Conservation (phyloP, 2,329 filamentous ascomycete species). For the Xylariaceae sp. region DNA sequence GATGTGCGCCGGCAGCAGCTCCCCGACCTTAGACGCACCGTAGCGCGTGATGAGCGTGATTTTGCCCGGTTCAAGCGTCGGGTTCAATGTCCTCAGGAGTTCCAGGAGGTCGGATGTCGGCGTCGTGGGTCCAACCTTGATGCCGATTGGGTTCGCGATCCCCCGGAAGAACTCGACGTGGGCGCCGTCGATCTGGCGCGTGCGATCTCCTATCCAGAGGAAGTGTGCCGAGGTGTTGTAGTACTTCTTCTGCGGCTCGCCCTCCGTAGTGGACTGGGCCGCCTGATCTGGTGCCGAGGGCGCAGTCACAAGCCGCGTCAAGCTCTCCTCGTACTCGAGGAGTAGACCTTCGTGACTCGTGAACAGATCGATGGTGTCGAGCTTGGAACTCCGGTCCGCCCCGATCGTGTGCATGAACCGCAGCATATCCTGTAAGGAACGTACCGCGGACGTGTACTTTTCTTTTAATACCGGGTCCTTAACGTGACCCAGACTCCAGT, state of each 20-base stretch:
- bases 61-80: constrained; percentile 75
- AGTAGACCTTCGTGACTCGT: constrained; percentile 93
- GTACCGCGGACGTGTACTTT: constrained; percentile 80
- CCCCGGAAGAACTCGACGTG: constrained; percentile 98
- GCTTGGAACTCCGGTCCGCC: constrained; percentile 73
- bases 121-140: constrained; percentile 92
- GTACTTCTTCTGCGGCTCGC: constrained; percentile 54
- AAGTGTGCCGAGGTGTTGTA: constrained; percentile 96
- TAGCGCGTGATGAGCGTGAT: constrained; percentile 96
- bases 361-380: constrained; percentile 90
- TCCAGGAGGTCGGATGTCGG: constrained; percentile 66
- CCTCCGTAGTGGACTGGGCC: constrained; percentile 24
- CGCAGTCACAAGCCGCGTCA: constrained; percentile 70
- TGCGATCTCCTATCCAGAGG: constrained; percentile 97
- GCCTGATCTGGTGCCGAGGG: constrained; percentile 39
- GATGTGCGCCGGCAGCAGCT: constrained; percentile 78
- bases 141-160: constrained; percentile 89
- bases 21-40: constrained; percentile 69
- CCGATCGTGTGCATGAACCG: constrained; percentile 94
- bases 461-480: constrained; percentile 74
- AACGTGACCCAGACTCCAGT: constrained; percentile 93
- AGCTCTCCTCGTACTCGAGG: constrained; percentile 85
- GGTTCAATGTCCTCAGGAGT: constrained; percentile 82
- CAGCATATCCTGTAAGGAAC: constrained; percentile 81
- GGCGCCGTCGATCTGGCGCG: constrained; percentile 83